These are phyloP conservation scores for Fusarium duplospermum DNA, from an alignment of 2,329 filamentous ascomycete genomes.

Conservation along the genomic window DNA sequence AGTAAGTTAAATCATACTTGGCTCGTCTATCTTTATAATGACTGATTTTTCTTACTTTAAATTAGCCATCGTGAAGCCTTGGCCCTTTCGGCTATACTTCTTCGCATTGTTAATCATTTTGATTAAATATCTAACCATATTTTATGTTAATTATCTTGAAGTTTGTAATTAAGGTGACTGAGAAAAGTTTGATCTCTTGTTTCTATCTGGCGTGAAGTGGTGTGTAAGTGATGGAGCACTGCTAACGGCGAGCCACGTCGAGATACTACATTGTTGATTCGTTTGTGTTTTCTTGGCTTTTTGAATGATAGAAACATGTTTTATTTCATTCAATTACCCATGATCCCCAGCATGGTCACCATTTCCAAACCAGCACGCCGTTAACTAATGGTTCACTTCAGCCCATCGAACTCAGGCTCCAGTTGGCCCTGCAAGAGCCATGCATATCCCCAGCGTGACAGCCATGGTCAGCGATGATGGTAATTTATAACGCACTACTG, in stretches of 20 bases:
- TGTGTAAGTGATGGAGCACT: neutral
- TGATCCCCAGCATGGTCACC: neutral
- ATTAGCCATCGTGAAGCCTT: neutral
- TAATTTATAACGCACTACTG: too few relatives aligned
- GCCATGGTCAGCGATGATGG: too few relatives aligned
- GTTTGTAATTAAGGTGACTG: neutral
- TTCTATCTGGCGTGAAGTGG: neutral
- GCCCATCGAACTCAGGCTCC: too few relatives aligned
- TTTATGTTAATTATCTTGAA: neutral
- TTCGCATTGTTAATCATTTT: neutral
- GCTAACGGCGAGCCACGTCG: neutral
- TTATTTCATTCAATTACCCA: neutral
- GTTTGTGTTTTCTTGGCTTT: neutral
- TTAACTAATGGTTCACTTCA: too few relatives aligned
- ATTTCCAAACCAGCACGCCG: too few relatives aligned
- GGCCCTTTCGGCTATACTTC: neutral
- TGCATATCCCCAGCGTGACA: too few relatives aligned
- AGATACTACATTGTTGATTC: neutral
- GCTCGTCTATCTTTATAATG: neutral
- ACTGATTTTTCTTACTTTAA: neutral
- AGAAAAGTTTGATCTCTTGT: neutral
- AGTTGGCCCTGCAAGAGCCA: too few relatives aligned
- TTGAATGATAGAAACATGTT: neutral
- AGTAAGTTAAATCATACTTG: neutral
- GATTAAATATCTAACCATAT: neutral